phyloP scores from a whole-genome alignment of 1,284 basidiomycete species.

The Athelia sp. region DNA sequence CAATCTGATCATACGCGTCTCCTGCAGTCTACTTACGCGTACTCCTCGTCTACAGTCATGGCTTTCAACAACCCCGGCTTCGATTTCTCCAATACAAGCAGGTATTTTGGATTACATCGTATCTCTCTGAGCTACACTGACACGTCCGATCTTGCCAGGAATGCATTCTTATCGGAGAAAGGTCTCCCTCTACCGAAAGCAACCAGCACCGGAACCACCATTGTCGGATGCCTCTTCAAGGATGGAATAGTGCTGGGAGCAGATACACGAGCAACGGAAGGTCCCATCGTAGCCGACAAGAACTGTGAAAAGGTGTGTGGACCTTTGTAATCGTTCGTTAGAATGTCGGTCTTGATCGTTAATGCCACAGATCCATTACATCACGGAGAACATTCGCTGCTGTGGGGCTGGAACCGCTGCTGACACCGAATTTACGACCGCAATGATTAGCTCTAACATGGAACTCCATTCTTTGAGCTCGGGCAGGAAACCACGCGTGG shows the following conservation, averaged over 20 bases:
- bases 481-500: conserved; percentile 84
- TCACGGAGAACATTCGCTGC: conserved; percentile 92
- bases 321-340: conserved; percentile 10
- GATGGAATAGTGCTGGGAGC: conserved; percentile 95
- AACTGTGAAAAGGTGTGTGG: conserved; percentile 92
- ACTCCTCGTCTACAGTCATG: conserved; percentile 26
- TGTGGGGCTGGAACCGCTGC: conserved; percentile 98
- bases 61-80: conserved; percentile 49
- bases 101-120: conserved; percentile 3
- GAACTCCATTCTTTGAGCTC: conserved; percentile 85
- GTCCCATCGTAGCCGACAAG: conserved; percentile 97
- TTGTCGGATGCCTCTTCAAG: conserved; percentile 93
- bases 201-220: conserved; percentile 95
- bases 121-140: neutral
- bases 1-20: neutral
- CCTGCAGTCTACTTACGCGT: neutral
- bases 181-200: conserved; percentile 74
- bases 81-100: conserved; percentile 62
- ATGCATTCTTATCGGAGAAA: conserved; percentile 71
- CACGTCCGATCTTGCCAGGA: conserved; percentile 41
- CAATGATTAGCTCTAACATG: conserved; percentile 90
- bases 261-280: conserved; percentile 94
- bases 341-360: neutral
- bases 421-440: conserved; percentile 95
- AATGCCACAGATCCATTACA: conserved; percentile 84